Conservation (phyloP, 2,329 filamentous ascomycete species). For the Chaetomium olivaceum region DNA sequence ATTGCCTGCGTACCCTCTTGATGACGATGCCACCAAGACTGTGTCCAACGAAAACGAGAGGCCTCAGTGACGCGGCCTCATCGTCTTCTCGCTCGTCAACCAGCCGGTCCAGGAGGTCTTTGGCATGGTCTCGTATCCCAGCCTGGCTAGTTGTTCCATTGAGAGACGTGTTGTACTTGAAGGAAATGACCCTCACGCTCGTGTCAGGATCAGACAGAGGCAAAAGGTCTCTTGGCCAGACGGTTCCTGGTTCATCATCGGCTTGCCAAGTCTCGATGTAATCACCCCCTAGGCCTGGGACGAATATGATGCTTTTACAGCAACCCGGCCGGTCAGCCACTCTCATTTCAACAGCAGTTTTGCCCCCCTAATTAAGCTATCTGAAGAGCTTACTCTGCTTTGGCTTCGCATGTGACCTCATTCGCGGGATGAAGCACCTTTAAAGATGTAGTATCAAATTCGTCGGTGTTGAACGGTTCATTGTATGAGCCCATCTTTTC, state of each 20-base stretch:
- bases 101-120: not conserved
- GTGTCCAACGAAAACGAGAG: not conserved
- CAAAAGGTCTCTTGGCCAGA: not conserved
- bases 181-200: not conserved
- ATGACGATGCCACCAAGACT: not conserved
- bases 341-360: not conserved
- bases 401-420: not conserved
- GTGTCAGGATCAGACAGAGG: not conserved
- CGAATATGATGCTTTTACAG: not conserved
- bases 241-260: not conserved
- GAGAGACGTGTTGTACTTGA: not conserved
- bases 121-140: not conserved
- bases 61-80: not conserved
- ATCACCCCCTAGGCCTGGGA: not conserved
- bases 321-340: not conserved
- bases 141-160: not conserved
- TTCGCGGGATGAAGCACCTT: not conserved
- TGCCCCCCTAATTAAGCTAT: not conserved
- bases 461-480: not conserved
- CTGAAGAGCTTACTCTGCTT: not conserved
- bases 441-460: not conserved
- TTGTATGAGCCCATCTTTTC: not conserved
- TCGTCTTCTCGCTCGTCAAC: not conserved
- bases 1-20: not conserved
- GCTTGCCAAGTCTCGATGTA: not conserved